Base-by-base conservation (phyloP, 768 basidiomycete genomes). In the Mrakia gelida region DNA sequence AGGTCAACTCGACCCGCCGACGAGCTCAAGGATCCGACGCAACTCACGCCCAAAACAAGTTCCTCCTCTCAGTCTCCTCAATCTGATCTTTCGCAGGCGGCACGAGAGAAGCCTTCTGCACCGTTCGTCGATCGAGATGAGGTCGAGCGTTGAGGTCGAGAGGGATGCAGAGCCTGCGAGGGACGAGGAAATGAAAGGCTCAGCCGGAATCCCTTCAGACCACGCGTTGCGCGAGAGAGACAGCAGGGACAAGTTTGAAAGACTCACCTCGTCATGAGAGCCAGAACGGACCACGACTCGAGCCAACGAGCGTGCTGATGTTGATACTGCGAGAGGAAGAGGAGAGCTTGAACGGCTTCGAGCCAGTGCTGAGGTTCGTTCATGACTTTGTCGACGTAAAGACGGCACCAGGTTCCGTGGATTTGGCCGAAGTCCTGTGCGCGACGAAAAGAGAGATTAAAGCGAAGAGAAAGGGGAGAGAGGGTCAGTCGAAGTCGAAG, bases 31-130 rank as follows among this genome's bases (percentile, higher is more conserved):
- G 38, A 8, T 38, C 8, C 38, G 38, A 30, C 59, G 49, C 45
- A 26, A 65, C 63, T 7, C 28, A 92, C 13, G 90, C 89, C 67
- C 91, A 81, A 89, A 91, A 93, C 81, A 92, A 86, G 80, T 92
- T 92, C 75, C 91, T 86, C 71, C 92, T 87, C 59, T 86, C 88
- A 83, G 92, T 92, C 49, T 91, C 90, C 82, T 92, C 92, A 10
- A 90, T 85, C 2, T 89, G 87, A 45, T 87, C 89, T 63, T 86
- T 86, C n/a, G 91, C 38, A 16, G 38, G 34, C 38, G 59, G 41
- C 15, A 63, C 21, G n/a, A 75, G 59, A 3, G 21, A 21, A 18
- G 26, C 9, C 41, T 70, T 70, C 34, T 41, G 34, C 1, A 70
- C 38, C 3, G 71, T 49, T 43, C 38, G 8, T 61, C 52, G 59